Percentiles rank a stretch among this genome's conserved stretches.
phyloP scores from a whole-genome alignment of 1,284 basidiomycete species.

The Trichosporon sp. region DNA sequence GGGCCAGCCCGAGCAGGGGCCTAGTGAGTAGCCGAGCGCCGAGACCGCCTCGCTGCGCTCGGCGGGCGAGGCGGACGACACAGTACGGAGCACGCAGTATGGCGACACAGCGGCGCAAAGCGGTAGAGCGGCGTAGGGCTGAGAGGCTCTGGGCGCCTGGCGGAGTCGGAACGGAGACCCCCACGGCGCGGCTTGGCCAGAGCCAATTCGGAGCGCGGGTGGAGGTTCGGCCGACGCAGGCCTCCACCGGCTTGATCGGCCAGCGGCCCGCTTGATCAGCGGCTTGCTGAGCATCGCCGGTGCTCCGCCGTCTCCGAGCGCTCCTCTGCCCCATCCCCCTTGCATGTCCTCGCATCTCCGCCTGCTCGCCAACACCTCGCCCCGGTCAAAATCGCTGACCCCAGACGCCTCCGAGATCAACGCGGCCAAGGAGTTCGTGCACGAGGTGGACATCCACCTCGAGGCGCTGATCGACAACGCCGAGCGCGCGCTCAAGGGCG shows the following conservation, averaged over 20 bases:
- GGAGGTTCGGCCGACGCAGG: neutral
- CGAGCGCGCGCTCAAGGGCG: conserved; percentile 13
- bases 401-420: neutral
- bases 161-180: neutral
- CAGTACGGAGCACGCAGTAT: no score
- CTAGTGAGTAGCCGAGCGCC: neutral
- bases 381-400: neutral
- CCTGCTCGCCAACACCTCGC: no score
- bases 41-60: no score
- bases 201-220: neutral
- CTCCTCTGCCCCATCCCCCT: no score
- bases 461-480: conserved; percentile 11
- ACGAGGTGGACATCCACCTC: conserved; percentile 10
- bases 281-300: no score
- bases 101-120: no score
- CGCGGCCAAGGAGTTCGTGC: neutral
- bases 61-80: no score
- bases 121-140: no score
- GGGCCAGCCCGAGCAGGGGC: conserved; percentile 4
- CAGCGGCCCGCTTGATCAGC: no score
- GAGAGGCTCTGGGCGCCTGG: no score
- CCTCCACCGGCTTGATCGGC: neutral
- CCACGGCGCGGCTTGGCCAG: neutral
- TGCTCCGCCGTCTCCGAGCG: no score
- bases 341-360: no score